phyloP scores from a whole-genome alignment of 116 monocot genomes.

The Thalassia testudinum region DNA sequence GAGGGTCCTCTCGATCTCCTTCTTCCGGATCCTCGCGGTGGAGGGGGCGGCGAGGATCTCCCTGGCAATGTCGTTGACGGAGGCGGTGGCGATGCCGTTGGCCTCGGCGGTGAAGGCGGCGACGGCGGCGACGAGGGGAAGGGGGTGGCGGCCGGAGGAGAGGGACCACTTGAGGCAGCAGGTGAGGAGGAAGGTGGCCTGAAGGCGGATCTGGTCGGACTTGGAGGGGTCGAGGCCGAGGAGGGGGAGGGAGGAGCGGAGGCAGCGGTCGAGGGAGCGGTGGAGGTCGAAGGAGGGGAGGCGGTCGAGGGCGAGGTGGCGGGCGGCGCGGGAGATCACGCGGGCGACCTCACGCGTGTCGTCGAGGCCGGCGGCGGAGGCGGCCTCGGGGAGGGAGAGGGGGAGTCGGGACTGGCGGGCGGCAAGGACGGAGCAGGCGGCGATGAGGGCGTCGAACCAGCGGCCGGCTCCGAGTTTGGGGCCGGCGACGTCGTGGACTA shows the following conservation, averaged over 20 bases:
- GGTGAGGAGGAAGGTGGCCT: slow-evolving; percentile 45
- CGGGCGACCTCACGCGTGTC: slow-evolving; percentile 27
- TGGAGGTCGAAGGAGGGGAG: slow-evolving; percentile 33
- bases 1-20: slow-evolving; percentile 40
- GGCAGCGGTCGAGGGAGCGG: slow-evolving; percentile 15
- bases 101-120: slow-evolving; percentile 24
- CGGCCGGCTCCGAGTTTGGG: slow-evolving; percentile 23
- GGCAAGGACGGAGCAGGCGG: slow-evolving; percentile 34
- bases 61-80: slow-evolving; percentile 34
- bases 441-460: slow-evolving; percentile 50
- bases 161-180: slow-evolving; percentile 69
- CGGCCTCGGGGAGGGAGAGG: slow-evolving; percentile 38
- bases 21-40: slow-evolving; percentile 34
- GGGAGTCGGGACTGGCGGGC: slow-evolving; percentile 25
- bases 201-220: slow-evolving; percentile 22
- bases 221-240: slow-evolving; percentile 9
- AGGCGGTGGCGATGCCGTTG: slow-evolving; percentile 21
- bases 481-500: slow-evolving; percentile 30
- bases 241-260: slow-evolving; percentile 10
- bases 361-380: slow-evolving; percentile 13
- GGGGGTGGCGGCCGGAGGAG: slow-evolving; percentile 57
- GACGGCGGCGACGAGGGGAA: slow-evolving; percentile 57
- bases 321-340: slow-evolving; percentile 29
- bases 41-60: slow-evolving; percentile 20
- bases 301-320: slow-evolving; percentile 21